Evolutionary conservation across 2,329 filamentous ascomycete species (phyloP).

Genomic region (Paracamarosporium sp.): DNA sequence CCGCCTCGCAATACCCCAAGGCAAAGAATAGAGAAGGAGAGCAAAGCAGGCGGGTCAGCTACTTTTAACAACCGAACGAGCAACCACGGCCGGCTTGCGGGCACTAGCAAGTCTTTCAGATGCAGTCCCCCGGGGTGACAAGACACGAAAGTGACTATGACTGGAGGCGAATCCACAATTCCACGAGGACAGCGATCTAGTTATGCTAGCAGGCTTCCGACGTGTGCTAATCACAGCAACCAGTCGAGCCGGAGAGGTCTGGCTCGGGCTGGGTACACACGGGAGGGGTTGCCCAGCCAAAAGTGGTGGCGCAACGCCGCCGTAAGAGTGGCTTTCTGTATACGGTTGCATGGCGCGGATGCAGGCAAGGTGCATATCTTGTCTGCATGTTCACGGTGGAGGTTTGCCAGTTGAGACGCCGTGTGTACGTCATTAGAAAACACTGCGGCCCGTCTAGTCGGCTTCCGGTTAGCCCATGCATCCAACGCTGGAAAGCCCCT

Average conservation of each 20-base stretch:
- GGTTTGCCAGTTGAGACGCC: background rate
- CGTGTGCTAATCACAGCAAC: conserved; percentile 13
- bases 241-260: conserved; percentile 8
- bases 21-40: conserved; percentile 8
- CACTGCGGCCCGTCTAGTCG: background rate
- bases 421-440: conserved; percentile 4
- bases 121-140: conserved; percentile 6
- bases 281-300: background rate
- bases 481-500: background rate
- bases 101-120: conserved; percentile 31
- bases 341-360: background rate
- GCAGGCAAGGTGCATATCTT: background rate
- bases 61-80: conserved; percentile 36
- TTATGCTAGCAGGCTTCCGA: conserved; percentile 9
- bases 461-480: background rate
- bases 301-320: background rate
- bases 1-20: conserved; percentile 13
- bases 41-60: conserved; percentile 11
- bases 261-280: background rate
- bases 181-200: conserved; percentile 7
- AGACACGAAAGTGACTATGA: conserved; percentile 13
- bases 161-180: conserved; percentile 36
- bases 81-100: conserved; percentile 26
- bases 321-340: background rate
- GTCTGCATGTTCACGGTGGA: background rate